phyloP scores from a whole-genome alignment of 2,329 filamentous ascomycete species.

The Biscogniauxia sp. region DNA sequence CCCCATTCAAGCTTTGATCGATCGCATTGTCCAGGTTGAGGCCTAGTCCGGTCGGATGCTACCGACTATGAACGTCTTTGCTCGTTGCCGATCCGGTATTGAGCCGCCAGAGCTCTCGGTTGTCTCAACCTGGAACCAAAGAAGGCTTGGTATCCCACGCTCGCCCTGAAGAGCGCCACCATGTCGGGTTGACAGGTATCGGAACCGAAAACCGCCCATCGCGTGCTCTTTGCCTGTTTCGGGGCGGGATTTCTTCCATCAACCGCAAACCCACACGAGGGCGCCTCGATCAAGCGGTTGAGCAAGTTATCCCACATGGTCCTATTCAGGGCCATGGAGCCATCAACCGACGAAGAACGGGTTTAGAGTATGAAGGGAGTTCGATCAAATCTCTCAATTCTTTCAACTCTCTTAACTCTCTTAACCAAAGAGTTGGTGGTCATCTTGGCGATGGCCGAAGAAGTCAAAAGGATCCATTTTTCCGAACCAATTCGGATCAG shows the following conservation, averaged over 20 bases:
- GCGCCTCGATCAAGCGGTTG: too few relatives aligned
- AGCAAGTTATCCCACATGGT: background rate
- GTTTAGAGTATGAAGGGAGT: background rate
- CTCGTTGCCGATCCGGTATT: background rate
- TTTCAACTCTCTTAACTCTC: too few relatives aligned
- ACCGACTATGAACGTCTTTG: background rate
- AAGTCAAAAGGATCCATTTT: background rate
- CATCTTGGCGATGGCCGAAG: background rate
- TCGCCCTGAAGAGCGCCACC: background rate
- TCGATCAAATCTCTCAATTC: background rate
- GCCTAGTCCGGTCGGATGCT: background rate
- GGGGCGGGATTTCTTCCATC: background rate
- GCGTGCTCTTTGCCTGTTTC: background rate
- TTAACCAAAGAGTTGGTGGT: background rate
- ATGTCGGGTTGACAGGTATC: background rate
- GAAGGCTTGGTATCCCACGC: background rate
- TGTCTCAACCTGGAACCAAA: background rate
- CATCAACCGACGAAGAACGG: too few relatives aligned
- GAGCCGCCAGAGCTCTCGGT: background rate
- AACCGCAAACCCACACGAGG: background rate
- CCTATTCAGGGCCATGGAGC: background rate
- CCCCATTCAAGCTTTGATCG: background rate
- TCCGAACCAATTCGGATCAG: too few relatives aligned
- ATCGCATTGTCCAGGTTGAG: background rate
- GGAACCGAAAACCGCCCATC: background rate